phyloP scores from a whole-genome alignment of 1,139 yeast genomes.

The Candida tropicalis region DNA sequence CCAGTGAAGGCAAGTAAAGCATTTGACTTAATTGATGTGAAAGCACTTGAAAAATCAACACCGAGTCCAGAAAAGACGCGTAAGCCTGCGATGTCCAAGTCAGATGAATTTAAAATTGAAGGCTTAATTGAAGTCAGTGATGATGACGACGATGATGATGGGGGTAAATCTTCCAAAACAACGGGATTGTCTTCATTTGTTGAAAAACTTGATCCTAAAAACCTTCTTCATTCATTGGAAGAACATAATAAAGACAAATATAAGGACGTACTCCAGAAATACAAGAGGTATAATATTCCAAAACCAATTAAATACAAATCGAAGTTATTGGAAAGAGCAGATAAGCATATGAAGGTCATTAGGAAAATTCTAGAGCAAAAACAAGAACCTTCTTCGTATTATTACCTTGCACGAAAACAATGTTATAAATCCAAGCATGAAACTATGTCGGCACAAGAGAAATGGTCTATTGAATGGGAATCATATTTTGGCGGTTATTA shows the following conservation, averaged over 20 bases:
- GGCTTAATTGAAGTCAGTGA: slow-evolving; percentile 14
- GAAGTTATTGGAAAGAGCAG: slow-evolving; percentile 26
- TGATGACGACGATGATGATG: slow-evolving; percentile 19
- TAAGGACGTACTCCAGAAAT: slow-evolving; percentile 23
- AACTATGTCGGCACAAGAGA: slow-evolving; percentile 50
- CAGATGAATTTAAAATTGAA: slow-evolving; percentile 8
- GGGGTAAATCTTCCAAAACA: slow-evolving; percentile 12
- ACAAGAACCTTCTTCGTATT: slow-evolving; percentile 46
- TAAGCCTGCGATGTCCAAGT: neutral
- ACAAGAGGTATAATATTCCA: slow-evolving; percentile 26
- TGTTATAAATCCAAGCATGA: slow-evolving; percentile 39
- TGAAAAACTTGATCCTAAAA: slow-evolving; percentile 8
- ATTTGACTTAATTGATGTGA: slow-evolving; percentile 10
- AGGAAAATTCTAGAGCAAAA: slow-evolving; percentile 48
- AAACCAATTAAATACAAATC: slow-evolving; percentile 28
- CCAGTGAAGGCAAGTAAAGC: neutral
- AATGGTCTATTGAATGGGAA: slow-evolving; percentile 48
- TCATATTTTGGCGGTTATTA: slow-evolving; percentile 61
- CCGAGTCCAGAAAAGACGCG: slow-evolving; percentile 3
- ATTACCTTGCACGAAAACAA: slow-evolving; percentile 47
- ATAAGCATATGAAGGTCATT: slow-evolving; percentile 33
- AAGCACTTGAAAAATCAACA: slow-evolving; percentile 1
- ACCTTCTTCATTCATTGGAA: slow-evolving; percentile 14
- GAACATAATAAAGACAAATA: slow-evolving; percentile 19
- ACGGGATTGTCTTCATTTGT: neutral